These are phyloP conservation scores for Cicer arietinum DNA, from an alignment of 306 rosid species.

Conservation along the genomic window DNA sequence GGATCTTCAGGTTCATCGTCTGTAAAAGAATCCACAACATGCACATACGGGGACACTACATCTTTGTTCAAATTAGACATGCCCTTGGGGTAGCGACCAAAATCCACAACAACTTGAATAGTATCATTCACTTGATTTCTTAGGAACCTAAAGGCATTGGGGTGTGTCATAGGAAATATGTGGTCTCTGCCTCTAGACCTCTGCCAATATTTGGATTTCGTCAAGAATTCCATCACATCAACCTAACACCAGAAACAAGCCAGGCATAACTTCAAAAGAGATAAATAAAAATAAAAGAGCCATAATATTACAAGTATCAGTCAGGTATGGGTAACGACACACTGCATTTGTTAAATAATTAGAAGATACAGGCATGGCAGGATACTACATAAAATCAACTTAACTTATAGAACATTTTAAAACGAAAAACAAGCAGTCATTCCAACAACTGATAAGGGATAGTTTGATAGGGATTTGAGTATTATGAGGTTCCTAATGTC, in stretches of 20 bases:
- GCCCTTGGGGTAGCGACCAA: slow-evolving; percentile 79
- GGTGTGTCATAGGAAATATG: slow-evolving; percentile 92
- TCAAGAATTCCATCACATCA: slow-evolving; percentile 70
- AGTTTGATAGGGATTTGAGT: neutral
- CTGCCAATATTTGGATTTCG: slow-evolving; percentile 78
- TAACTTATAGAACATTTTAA: slow-evolving; percentile 1
- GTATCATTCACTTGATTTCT: slow-evolving; percentile 73
- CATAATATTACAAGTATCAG: neutral
- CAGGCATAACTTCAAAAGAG: slow-evolving; percentile 38
- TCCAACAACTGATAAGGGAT: slow-evolving; percentile 6
- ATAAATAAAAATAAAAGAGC: slow-evolving; percentile 29
- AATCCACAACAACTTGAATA: slow-evolving; percentile 95
- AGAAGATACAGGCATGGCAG: neutral
- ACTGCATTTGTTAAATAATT: neutral
- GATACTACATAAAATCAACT: slow-evolving; percentile 18
- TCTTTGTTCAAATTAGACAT: slow-evolving; percentile 91
- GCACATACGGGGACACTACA: slow-evolving; percentile 90
- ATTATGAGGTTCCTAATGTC: neutral
- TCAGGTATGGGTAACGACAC: neutral
- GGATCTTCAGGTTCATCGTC: slow-evolving; percentile 79
- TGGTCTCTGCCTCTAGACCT: slow-evolving; percentile 90
- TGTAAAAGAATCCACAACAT: slow-evolving; percentile 81
- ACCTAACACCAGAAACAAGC: slow-evolving; percentile 61
- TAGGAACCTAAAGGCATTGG: slow-evolving; percentile 96
- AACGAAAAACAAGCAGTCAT: slow-evolving; percentile 3